Conservation (phyloP, 2,329 filamentous ascomycete species). For the Thielaviopsis populi region DNA sequence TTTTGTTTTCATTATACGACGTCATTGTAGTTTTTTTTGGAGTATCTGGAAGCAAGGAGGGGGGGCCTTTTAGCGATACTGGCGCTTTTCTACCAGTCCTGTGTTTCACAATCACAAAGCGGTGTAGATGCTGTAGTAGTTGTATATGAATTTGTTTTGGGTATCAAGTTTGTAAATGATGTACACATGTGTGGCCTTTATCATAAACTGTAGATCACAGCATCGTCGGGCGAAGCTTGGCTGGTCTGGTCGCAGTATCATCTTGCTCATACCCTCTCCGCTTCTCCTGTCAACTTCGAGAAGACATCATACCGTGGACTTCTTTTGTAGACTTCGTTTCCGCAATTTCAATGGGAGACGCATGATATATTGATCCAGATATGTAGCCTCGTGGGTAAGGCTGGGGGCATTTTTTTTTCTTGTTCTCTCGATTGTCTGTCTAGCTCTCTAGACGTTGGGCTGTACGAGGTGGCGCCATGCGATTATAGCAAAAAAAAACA, state of each 20-base stretch:
- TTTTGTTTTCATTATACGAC: not conserved
- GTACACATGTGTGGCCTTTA: slow-evolving; percentile 1
- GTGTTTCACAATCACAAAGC: too few species aligned
- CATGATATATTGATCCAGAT: not conserved
- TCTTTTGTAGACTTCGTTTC: not conserved
- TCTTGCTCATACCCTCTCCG: not conserved
- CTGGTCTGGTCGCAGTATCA: not conserved
- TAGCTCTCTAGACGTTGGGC: not conserved
- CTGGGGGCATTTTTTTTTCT: not conserved
- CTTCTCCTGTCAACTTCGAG: not conserved
- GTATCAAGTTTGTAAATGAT: slow-evolving; percentile 9
- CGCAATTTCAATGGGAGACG: not conserved
- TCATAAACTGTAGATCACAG: not conserved
- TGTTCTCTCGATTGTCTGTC: not conserved
- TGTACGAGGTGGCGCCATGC: not conserved
- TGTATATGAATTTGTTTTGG: slow-evolving; percentile 6
- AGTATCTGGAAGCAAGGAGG: not conserved
- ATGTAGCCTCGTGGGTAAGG: not conserved
- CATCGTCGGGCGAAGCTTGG: not conserved
- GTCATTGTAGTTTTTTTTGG: slow-evolving; percentile 5
- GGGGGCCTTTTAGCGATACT: too few species aligned
- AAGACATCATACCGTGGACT: not conserved
- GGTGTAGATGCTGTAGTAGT: not conserved
- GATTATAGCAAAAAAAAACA: not conserved
- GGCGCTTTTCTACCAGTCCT: too few species aligned